Conservation (phyloP, 148 eudicot genomes). For the Camellia lanceoleosa region DNA sequence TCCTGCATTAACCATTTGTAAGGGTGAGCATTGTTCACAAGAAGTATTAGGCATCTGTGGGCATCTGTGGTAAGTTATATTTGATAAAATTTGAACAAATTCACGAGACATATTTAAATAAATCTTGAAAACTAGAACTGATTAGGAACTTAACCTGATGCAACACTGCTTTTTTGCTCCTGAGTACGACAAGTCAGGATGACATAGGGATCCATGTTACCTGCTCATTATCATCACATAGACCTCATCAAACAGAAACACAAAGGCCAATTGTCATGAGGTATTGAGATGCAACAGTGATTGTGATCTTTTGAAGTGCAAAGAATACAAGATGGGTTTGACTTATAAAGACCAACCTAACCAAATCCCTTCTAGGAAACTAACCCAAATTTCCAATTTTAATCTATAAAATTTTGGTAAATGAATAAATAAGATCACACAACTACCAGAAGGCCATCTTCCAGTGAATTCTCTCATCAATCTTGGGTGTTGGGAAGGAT, state of each 20-base stretch:
- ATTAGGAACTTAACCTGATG: slow-evolving; percentile 37
- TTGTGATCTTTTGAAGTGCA: not conserved
- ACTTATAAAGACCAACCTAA: not conserved
- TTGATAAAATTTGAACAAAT: too few relatives aligned
- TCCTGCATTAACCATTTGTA: slow-evolving; percentile 30
- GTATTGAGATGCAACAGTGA: not conserved
- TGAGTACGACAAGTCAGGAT: slow-evolving; percentile 50
- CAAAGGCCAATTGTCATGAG: not conserved
- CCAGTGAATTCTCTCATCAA: too few relatives aligned
- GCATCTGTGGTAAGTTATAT: not conserved
- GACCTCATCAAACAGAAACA: not conserved
- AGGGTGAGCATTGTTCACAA: not conserved
- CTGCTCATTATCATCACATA: slow-evolving; percentile 18
- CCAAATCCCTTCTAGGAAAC: not conserved
- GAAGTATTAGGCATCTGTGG: not conserved
- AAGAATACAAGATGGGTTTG: not conserved
- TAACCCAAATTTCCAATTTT: not conserved
- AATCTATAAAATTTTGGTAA: not conserved
- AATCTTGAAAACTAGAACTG: not conserved
- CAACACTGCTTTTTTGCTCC: slow-evolving; percentile 58
- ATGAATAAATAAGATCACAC: not conserved
- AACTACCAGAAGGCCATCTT: too few relatives aligned
- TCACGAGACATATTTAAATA: too few relatives aligned
- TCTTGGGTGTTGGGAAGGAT: too few relatives aligned
- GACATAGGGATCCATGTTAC: slow-evolving; percentile 57